Base-by-base conservation (phyloP, 192 early-diverging fungal genomes). In the Backusella tarrabulga region DNA sequence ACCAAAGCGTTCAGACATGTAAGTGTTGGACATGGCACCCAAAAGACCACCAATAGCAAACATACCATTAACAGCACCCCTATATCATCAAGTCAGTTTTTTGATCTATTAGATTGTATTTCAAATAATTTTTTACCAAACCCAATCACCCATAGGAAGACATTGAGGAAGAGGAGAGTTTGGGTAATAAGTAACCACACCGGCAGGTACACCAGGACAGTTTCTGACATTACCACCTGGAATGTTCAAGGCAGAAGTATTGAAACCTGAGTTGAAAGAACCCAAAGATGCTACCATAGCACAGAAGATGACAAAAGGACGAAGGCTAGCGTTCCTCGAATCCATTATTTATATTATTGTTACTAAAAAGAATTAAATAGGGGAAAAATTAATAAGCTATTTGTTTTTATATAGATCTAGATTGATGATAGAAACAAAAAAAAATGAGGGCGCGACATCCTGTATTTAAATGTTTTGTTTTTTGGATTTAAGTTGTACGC, bases 41-140 rank as follows among this genome's bases (percentile, higher is more conserved):
- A 88, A 19, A n/a, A 93, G 82, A 41, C 91, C 92, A 54, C 92
- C 93, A 40, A 89, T 76, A 14, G 89, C 86, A 72, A 83, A 89
- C 80, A 87, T 85, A 73, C 88, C 90, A 71, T 86, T 88, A 14
- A 87, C 85, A 38, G 88, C 78, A 34, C 90, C 90, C 90, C 90
- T 81, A 42, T 73, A 79, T 41, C 23, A 46, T 35, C 21, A 21
- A 17, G 3, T 40, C 52, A 26, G 4, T 1, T 15, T 26, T 34
- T 8, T 72, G 7, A 19, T 72, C 12, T 54, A 52, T 71, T 44
- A 77, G 21, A 75, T 26, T 67, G 2, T 32, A 32, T 32, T n/a
- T 50, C 46, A 50, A 50, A 50, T 34, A 74, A 50, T 17, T 41
- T 60, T 63, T 71, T 79, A 81, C 88, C 88, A 90, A 32, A 87